A percentile compares a stretch with the other conserved stretches of the same genome.
These are phyloP conservation scores for Corymbia calophylla DNA, from an alignment of 441 rosid species.

Conservation along the genomic window DNA sequence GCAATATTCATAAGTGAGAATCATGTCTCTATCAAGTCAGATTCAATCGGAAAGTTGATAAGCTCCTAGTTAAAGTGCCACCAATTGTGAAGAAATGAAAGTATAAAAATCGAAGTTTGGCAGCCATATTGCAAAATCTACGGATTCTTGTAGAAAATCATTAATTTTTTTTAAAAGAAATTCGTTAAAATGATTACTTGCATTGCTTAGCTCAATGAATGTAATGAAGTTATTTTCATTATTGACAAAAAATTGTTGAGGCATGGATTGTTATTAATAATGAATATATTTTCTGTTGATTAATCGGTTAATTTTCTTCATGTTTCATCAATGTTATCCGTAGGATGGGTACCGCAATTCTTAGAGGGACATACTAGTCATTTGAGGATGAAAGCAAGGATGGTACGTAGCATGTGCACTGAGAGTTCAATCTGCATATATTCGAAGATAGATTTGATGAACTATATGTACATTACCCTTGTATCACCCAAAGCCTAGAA, in stretches of 20 bases:
- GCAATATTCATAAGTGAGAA: background rate
- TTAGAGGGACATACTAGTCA: too few relatives aligned
- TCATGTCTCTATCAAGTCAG: background rate
- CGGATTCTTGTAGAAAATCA: background rate
- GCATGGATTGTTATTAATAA: background rate
- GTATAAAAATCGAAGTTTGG: background rate
- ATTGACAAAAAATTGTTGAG: background rate
- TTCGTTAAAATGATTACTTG: rapidly evolving
- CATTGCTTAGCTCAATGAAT: background rate
- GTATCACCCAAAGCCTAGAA: background rate
- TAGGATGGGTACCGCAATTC: too few relatives aligned
- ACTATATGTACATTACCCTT: background rate
- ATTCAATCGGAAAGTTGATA: background rate
- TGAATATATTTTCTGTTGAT: background rate
- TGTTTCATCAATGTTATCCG: background rate
- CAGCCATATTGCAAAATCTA: background rate
- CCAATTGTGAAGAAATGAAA: background rate
- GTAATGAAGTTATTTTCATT: background rate
- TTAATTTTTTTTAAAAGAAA: background rate
- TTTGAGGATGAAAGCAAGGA: too few relatives aligned
- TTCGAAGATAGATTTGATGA: background rate
- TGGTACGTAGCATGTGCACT: too few relatives aligned
- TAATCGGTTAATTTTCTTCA: background rate
- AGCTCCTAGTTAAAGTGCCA: background rate
- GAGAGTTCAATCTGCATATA: too few relatives aligned